Evolutionary conservation across 163 green algal species (phyloP).

Genomic region (Coccomyxa subellipsoidea): DNA sequence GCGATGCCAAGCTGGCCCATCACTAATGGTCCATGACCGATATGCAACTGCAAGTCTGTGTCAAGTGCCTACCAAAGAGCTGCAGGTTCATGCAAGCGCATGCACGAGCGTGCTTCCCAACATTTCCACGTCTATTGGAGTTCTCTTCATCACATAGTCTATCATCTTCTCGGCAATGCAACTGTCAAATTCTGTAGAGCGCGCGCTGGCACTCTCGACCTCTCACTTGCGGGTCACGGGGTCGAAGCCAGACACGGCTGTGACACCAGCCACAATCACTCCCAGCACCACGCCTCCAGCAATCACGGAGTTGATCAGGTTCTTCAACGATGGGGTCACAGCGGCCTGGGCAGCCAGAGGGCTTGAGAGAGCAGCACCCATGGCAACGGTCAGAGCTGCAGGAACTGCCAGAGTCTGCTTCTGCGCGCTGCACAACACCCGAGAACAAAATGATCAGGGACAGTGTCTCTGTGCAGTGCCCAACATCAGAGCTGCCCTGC

Average conservation of each 20-base stretch:
- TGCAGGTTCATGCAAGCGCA: neutral
- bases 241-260: conserved; percentile 84
- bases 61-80: neutral
- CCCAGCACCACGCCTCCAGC: conserved; percentile 76
- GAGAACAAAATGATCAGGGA: neutral
- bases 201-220: neutral
- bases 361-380: conserved; percentile 21
- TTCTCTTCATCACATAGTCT: no score
- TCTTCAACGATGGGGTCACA: conserved; percentile 21
- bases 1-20: no score
- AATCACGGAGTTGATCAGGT: conserved; percentile 26
- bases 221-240: conserved; percentile 24
- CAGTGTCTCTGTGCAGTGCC: neutral
- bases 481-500: neutral
- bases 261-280: conserved; percentile 75
- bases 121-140: no score
- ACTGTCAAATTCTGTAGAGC: neutral
- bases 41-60: no score
- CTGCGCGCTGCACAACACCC: neutral
- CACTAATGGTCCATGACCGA: no score
- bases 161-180: neutral
- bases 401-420: conserved; percentile 7
- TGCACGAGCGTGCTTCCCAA: no score
- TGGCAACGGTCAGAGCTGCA: conserved; percentile 10
- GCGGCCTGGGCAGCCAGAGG: conserved; percentile 19